Conservation (phyloP, 257 asterid species). For the Salvia rosmarinus region DNA sequence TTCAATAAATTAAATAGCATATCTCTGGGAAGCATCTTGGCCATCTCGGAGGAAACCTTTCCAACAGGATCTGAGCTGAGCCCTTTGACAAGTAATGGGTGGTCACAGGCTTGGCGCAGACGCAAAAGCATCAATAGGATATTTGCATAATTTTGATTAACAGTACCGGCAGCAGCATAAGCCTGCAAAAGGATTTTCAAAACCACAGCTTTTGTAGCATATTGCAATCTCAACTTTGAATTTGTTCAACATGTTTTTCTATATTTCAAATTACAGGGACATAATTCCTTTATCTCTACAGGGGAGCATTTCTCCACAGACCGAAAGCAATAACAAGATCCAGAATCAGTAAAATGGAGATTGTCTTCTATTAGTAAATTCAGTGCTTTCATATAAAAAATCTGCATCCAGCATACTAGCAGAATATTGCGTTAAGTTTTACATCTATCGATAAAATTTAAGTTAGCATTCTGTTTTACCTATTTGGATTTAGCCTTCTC, state of each 20-base stretch:
- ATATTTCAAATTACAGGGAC: constrained; percentile 8
- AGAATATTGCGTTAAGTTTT: not conserved
- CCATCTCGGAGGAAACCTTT: constrained; percentile 67
- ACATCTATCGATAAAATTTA: not conserved
- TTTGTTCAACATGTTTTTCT: not conserved
- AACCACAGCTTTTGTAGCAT: constrained; percentile 15
- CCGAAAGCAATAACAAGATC: not conserved
- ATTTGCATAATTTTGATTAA: constrained; percentile 93
- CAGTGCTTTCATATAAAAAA: not conserved
- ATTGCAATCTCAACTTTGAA: constrained; percentile 21
- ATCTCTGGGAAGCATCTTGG: constrained; percentile 66
- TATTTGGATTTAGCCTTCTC: not conserved
- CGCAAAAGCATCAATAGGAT: constrained; percentile 92
- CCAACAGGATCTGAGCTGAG: constrained; percentile 62
- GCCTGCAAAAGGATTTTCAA: constrained; percentile 54
- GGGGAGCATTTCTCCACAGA: not conserved
- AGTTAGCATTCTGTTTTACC: not conserved
- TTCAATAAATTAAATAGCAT: constrained; percentile 55
- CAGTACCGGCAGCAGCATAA: constrained; percentile 99
- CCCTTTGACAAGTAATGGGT: constrained; percentile 93
- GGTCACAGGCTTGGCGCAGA: constrained; percentile 99
- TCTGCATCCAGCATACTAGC: not conserved
- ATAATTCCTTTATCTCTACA: not conserved
- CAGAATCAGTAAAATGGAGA: not conserved
- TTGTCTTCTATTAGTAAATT: not conserved